Conservation (phyloP, 1,284 basidiomycete species). For the Fomitopsis schrenkii region DNA sequence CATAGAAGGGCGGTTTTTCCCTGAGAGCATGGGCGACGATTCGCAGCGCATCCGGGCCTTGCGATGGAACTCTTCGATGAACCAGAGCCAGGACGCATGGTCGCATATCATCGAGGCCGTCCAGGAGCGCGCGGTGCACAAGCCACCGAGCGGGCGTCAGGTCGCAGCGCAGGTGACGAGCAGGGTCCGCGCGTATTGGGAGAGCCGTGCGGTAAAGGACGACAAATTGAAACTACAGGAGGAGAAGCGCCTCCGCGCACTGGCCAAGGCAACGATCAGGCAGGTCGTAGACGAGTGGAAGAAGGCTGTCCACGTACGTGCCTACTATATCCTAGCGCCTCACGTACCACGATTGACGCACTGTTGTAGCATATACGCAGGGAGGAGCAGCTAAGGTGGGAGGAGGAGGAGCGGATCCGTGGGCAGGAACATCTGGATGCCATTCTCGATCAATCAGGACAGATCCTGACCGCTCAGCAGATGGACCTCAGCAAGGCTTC, state of each 20-base stretch:
- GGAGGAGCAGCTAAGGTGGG: constrained; percentile 52
- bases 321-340: not conserved
- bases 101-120: constrained; percentile 48
- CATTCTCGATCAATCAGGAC: constrained; percentile 87
- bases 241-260: constrained; percentile 60
- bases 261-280: constrained; percentile 71
- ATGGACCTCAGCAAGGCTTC: constrained; percentile 51
- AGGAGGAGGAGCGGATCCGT: constrained; percentile 61
- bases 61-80: constrained; percentile 1
- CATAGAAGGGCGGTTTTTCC: constrained; percentile 31
- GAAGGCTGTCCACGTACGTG: constrained; percentile 80
- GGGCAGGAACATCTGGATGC: constrained; percentile 87
- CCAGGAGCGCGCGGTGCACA: constrained; percentile 29
- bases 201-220: constrained; percentile 59
- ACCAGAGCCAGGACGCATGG: constrained; percentile 37
- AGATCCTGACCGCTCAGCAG: constrained; percentile 83
- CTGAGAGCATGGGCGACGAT: constrained; percentile 10
- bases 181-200: constrained; percentile 79
- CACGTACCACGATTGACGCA: constrained; percentile 3
- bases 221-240: constrained; percentile 62
- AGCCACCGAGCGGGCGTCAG: constrained; percentile 42
- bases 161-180: constrained; percentile 60
- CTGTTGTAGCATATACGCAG: constrained; percentile 64
- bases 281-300: constrained; percentile 85
- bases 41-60: constrained; percentile 4